Base-by-base conservation (phyloP, 2,329 filamentous ascomycete genomes). In the Sporothrix humicola region DNA sequence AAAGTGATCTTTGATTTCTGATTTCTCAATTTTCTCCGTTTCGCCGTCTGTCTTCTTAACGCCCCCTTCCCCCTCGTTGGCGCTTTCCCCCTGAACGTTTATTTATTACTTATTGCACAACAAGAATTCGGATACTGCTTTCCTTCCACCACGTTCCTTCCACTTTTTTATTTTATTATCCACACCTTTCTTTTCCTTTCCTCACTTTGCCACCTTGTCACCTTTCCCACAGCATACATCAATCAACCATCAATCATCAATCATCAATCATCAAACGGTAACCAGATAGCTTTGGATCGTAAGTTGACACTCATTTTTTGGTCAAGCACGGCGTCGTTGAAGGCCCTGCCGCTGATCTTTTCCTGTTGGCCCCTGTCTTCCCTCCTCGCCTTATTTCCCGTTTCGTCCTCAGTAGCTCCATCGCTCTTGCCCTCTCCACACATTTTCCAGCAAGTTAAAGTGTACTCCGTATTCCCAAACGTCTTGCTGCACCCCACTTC, bases 341-440 rank as follows among this genome's bases (percentile, higher is more conserved):
- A 44, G 37, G 17, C 59, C 44, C 37, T 44, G n/a, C n/a, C 37
- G 42, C 37, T 20, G 42, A 65, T 46, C 37, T 10, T 44, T 46
- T 46, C n/a, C 42, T 65, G 9, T 68, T 6, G 44, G n/a, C 44
- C 26, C 65, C 37, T 9, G 44, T n/a, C 59, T 63, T 3, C 59
- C 37, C 52, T 23, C 42, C 63, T 48, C 31, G 63, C 61, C 37
- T 17, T 31, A 20, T 56, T 69, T 58, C 50, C 50, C 50, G 31
- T 56, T 56, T 58, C 50, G 66, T 46, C 31, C 8, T 44, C 66
- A 56, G 26, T 69, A 13, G 66, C 58, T 56, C 17, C 63, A 31
- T 48, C 20, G 63, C 63, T 50, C 63, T 66, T 66, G 54, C 59
- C 66, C 46, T 54, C 26, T 42, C 48, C 48, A 42, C 26, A 20